Base-by-base conservation (phyloP, 83 land plant species). In the Diphasiastrum complanatum region DNA sequence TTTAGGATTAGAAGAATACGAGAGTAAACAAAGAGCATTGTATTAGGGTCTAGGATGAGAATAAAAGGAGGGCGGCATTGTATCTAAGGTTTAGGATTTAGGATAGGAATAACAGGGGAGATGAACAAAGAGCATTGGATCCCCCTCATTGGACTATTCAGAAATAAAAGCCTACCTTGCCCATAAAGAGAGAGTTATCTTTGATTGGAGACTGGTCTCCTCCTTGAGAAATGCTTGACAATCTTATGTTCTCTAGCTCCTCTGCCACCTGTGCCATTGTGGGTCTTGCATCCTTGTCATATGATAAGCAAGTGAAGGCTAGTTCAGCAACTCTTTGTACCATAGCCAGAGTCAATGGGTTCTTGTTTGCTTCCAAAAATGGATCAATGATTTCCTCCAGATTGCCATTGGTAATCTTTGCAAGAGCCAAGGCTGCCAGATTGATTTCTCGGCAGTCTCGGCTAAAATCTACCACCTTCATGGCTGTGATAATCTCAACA, bases 401-500 rank as follows among this genome's bases (percentile, higher is more conserved):
- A 67, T 20, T 26, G 23, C 81, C 77, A 60, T 38, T 20, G 31
- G 61, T 74, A 25, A 86, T 83, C 66, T 60, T 78, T 0, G 64
- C 32, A 35, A 81, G 75, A 22, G 75, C 81, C 66, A 75, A 24
- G 6, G 76, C 80, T 0, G 80, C 83, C 63, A 86, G 68, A 46
- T 71, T 63, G 53, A 76, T 46, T 64, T 86, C 91, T 47, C 82
- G 37, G 55, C 51, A 70, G 0, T 66, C 78, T 45, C 91, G 54
- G 14, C 51, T 47, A 57, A 58, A 47, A 31, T 87, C 92, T 55
- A 87, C 80, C 0, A 86, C 89, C 65, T 37, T 64, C 79, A 41
- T 69, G 45, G 81, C 89, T 4, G 85, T 62, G 18, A 87, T 58
- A 38, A 87, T 63, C 81, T 87, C 93, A 55, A 81, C n/a, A 56